Base-by-base conservation (phyloP, 805 yeast species). In the Yarrowia hollandica region DNA sequence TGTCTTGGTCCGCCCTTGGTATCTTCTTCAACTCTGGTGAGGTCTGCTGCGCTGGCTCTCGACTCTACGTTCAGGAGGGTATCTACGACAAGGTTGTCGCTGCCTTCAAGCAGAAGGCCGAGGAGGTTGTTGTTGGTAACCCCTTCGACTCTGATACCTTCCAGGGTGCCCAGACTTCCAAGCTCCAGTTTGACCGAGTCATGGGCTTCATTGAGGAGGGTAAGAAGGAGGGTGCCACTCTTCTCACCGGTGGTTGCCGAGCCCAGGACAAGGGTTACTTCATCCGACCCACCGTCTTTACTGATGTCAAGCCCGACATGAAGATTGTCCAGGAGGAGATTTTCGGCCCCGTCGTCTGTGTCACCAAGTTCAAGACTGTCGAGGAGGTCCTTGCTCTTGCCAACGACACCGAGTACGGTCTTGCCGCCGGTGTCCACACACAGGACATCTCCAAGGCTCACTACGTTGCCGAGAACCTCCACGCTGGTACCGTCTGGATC, bases 1-100 rank as follows among this genome's bases (percentile, higher is more conserved):
- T 88, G 44, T 78, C 82, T 63, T 81, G 83, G 77, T 84, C 89
- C 64, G 79, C 88, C 44, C 71, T 79, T 59, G 96, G 96, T 72
- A 87, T 90, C 68, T 88, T 87, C 80, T 88, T 81, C 79, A 91
- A 91, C 79, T 84, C 91, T 70, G 98, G 98, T 75, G 96, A 91
- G 77, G 94, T 90, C 60, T 91, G 98, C 75, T 86, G 91, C 68
- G 96, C 97, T 26, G 92, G 96, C 66, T 90, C 97, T 50, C 84
- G 98, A 76, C 76, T 90, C 64, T 88, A 88, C 72, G 86, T 90
- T 61, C 96, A 92, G 74, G 92, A 86, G 65, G 81, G 82, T 34
- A 78, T 89, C 64, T 88, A 91, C 75, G 96, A 90, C 62, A 77
- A 82, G 70, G 81, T 90, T 63, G 70, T 89, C 61, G 76, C 75